Percentiles rank a stretch among this genome's conserved stretches.
These are phyloP conservation scores for Melastoma malabathricum DNA, from an alignment of 345 rosid species.

Conservation along the genomic window DNA sequence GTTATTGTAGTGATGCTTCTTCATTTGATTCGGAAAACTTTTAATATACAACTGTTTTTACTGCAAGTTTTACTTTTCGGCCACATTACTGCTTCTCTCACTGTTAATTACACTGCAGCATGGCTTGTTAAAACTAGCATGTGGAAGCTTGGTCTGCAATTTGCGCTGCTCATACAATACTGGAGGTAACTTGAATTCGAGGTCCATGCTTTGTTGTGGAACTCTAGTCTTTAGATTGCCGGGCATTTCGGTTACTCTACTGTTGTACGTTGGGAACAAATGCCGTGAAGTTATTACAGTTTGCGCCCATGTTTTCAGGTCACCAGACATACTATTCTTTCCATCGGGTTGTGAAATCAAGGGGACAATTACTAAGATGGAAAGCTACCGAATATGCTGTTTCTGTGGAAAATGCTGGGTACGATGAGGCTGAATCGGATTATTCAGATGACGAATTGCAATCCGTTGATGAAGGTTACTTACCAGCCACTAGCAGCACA, in stretches of 20 bases:
- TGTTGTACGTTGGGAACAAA: background rate
- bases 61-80: background rate
- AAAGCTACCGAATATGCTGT: slow-evolving; percentile 20
- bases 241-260: background rate
- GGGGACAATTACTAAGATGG: slow-evolving; percentile 19
- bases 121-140: slow-evolving; percentile 17
- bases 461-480: slow-evolving; percentile 24
- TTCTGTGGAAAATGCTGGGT: slow-evolving; percentile 29
- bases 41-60: too few species aligned
- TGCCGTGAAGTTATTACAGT: slow-evolving; percentile 5
- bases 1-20: too few species aligned
- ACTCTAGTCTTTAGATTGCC: background rate
- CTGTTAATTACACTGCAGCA: slow-evolving; percentile 17
- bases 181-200: slow-evolving; percentile 30
- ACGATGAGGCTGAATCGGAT: slow-evolving; percentile 20
- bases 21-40: too few species aligned
- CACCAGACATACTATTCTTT: slow-evolving; percentile 15
- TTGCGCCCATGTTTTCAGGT: slow-evolving; percentile 16
- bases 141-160: slow-evolving; percentile 17
- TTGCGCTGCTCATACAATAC: slow-evolving; percentile 22
- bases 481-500: slow-evolving; percentile 15
- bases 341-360: slow-evolving; percentile 16
- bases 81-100: slow-evolving; percentile 5
- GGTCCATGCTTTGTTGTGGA: background rate
- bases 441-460: slow-evolving; percentile 19